A percentile compares a stretch with the other conserved stretches of the same genome.
Conservation (phyloP, 305 asterid genomes). For the Solanum hybrid region DNA sequence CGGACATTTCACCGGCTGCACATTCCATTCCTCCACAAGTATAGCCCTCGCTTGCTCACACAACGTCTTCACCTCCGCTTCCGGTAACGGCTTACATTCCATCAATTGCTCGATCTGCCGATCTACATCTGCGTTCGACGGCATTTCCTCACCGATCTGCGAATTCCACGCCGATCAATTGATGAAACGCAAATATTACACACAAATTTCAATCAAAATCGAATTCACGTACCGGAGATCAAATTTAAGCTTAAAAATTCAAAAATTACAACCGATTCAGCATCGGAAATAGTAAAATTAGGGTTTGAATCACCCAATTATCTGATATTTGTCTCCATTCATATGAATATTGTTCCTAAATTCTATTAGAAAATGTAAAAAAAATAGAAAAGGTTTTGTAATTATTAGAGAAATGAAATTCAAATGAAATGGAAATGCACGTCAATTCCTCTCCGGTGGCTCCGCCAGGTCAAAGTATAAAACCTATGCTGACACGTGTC, state of each 20-base stretch:
- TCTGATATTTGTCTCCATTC: neutral
- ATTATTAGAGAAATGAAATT: neutral
- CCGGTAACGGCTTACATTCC: conserved; percentile 77
- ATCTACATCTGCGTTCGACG: conserved; percentile 42
- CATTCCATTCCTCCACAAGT: conserved; percentile 86
- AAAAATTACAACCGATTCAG: neutral
- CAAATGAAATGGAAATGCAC: conserved; percentile 2
- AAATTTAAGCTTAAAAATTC: neutral
- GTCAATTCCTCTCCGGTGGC: neutral
- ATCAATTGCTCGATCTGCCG: conserved; percentile 69
- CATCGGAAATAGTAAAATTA: neutral
- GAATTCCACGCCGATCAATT: neutral
- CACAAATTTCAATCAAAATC: neutral
- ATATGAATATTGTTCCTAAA: neutral
- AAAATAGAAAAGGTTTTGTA: neutral
- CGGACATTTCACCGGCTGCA: conserved; percentile 87
- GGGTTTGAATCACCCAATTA: neutral
- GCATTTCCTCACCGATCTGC: conserved; percentile 1
- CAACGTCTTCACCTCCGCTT: conserved; percentile 63
- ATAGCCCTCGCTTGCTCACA: conserved; percentile 81
- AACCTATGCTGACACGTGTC: neutral
- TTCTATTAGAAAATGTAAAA: neutral
- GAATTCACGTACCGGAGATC: neutral
- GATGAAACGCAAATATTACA: neutral
- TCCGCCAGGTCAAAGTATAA: neutral